Base-by-base conservation (phyloP, 2,329 filamentous ascomycete genomes). In the Xylariales sp. region DNA sequence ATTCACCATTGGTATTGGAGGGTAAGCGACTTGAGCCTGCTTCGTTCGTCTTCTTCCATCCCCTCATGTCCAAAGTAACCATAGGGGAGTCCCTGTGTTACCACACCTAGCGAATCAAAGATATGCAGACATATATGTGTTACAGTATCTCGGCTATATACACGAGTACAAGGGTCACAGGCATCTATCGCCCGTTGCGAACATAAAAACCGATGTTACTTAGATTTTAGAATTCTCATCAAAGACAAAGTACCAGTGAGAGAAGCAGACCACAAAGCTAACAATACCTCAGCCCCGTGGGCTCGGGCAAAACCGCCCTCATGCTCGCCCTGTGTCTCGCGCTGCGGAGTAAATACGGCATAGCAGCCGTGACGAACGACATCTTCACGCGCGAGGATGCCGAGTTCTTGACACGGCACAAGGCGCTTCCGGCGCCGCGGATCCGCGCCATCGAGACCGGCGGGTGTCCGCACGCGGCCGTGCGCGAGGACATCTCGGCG, bases 321-420 rank as follows among this genome's bases (percentile, higher is more conserved):
- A 98, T 99, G 95, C 90, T 97, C 10, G 91, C 93, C 46, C 92
- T 98, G 73, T 97, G 94, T 84, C 90, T 90, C 43, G 91, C 91
- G 7, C 90, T 99, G 6, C 92, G 96, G 69, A 85, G 90, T 58
- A 84, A 87, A 63, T 94, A 93, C 87, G 93, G 90, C 78, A 92
- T 99, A 76, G 96, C 96, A 0, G 96, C 94, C 68, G 95, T 99
- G 28, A 99, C 96, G 57, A 98, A 98, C 86, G 95, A 98, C 85
- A 98, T 98, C 85, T 98, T 98, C 86, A 98, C 95, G 28, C 91
- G 92, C 72, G 96, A 99, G 83, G 96, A 99, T 85, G 94, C 94
- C 84, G 96, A 98, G 81, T 99, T 99, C 84, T 90, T 99, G 32
- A 97, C 93, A 67, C 90, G 90, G 65, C 87, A 97, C 86, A 86